These are phyloP conservation scores for Thielaviopsis punctulata DNA, from an alignment of 2,329 filamentous ascomycete species.

Conservation along the genomic window DNA sequence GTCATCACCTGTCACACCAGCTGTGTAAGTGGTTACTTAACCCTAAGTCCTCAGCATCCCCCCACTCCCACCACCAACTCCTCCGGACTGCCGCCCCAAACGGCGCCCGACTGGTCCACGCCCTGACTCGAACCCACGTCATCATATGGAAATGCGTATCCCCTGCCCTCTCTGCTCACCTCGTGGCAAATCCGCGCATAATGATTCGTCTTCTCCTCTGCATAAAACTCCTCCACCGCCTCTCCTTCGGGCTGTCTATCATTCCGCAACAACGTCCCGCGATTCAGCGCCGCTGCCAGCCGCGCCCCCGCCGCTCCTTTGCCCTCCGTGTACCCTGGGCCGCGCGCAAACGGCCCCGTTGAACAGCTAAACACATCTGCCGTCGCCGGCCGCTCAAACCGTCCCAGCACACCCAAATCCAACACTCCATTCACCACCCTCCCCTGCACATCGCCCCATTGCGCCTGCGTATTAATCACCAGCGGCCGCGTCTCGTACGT, in stretches of 20 bases:
- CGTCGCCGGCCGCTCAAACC: slow-evolving; percentile 29
- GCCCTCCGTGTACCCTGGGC: slow-evolving; percentile 24
- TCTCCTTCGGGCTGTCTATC: slow-evolving; percentile 35
- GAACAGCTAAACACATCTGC: slow-evolving; percentile 35
- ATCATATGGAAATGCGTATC: slow-evolving; percentile 58
- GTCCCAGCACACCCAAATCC: slow-evolving; percentile 18
- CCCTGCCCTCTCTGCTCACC: slow-evolving; percentile 38
- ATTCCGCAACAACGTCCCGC: slow-evolving; percentile 45
- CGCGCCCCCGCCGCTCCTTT: slow-evolving; percentile 51
- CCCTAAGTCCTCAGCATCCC: slow-evolving; percentile 18
- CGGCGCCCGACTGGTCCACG: slow-evolving; percentile 43
- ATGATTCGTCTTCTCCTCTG: slow-evolving; percentile 41
- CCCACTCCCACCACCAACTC: slow-evolving; percentile 41
- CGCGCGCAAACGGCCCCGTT: slow-evolving; percentile 37
- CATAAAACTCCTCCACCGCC: slow-evolving; percentile 33
- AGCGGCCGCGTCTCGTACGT: slow-evolving; percentile 29
- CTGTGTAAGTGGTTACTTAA: no score
- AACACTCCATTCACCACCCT: slow-evolving; percentile 27
- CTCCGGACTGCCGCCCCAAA: slow-evolving; percentile 38
- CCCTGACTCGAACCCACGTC: slow-evolving; percentile 42
- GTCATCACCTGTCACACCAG: neutral
- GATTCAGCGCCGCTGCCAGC: slow-evolving; percentile 60
- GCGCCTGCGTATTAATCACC: slow-evolving; percentile 35
- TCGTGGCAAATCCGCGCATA: slow-evolving; percentile 49
- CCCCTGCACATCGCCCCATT: slow-evolving; percentile 32